phyloP scores from a whole-genome alignment of 2,329 filamentous ascomycete species.

The Curvularia spicifera region DNA sequence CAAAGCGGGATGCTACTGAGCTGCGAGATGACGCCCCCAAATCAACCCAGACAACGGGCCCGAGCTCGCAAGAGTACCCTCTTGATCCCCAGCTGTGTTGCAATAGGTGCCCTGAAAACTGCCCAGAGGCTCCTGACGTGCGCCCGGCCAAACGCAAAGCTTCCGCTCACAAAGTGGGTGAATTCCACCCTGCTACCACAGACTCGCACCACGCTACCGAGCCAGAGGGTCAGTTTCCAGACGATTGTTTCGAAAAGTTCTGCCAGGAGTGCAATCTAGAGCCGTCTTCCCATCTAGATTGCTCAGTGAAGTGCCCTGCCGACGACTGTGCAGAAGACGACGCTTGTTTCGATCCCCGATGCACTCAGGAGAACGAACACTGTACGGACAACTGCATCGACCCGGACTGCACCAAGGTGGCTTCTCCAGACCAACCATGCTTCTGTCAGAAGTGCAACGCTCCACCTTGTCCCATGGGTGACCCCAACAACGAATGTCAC shows the following conservation, averaged over 20 bases:
- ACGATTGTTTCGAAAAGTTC: conserved; percentile 45
- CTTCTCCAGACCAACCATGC: conserved; percentile 42
- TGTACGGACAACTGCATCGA: conserved; percentile 45
- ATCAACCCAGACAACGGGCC: conserved; percentile 20
- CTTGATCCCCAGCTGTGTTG: conserved; percentile 30
- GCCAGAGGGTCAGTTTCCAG: conserved; percentile 41
- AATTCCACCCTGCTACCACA: conserved; percentile 36
- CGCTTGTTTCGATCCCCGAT: conserved; percentile 49
- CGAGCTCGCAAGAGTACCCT: conserved; percentile 21
- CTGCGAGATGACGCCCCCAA: conserved; percentile 25
- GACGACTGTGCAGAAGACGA: conserved; percentile 41
- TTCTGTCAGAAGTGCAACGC: conserved; percentile 45
- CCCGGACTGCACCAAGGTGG: conserved; percentile 43
- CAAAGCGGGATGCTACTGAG: conserved; percentile 41
- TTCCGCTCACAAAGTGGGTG: conserved; percentile 38
- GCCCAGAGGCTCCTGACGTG: conserved; percentile 24
- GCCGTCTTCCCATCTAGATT: conserved; percentile 31
- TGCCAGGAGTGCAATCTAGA: conserved; percentile 47
- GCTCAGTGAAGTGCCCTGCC: conserved; percentile 35
- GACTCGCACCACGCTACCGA: conserved; percentile 23
- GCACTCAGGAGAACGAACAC: conserved; percentile 32
- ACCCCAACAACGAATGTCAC: conserved; percentile 42
- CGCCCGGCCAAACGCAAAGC: conserved; percentile 46
- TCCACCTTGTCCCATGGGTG: conserved; percentile 41
- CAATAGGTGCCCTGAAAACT: conserved; percentile 35